phyloP scores from a whole-genome alignment of 495 filamentous ascomycete genomes.

The Achaetomiella virescens region DNA sequence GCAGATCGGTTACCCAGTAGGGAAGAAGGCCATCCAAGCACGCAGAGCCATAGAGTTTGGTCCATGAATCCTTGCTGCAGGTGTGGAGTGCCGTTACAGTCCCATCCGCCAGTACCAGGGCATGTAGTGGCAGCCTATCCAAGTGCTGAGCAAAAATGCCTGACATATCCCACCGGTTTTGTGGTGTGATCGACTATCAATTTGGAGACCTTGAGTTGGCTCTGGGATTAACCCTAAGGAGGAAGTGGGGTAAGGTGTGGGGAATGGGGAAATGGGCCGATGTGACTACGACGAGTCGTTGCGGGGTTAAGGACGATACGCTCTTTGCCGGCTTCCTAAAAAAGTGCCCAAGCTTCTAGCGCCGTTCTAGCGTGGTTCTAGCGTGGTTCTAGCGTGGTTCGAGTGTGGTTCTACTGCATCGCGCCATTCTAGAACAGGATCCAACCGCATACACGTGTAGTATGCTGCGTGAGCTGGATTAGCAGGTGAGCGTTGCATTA shows the following conservation, averaged over 20 bases:
- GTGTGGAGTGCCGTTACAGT: too few relatives aligned
- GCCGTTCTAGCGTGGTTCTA: not conserved
- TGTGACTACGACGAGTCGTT: too few relatives aligned
- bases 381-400: not conserved
- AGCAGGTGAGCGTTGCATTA: too few relatives aligned
- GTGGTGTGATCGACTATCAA: too few relatives aligned
- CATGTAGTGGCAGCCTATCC: not conserved
- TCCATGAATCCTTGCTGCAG: too few relatives aligned
- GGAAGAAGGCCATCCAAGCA: too few relatives aligned
- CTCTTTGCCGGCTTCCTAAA: not conserved
- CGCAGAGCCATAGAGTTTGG: too few relatives aligned
- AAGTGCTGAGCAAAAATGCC: not conserved
- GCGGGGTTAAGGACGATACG: not conserved
- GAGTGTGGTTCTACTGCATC: not conserved
- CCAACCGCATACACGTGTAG: not conserved
- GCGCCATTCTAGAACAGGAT: not conserved
- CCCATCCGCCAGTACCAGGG: too few relatives aligned
- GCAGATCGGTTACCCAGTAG: too few relatives aligned
- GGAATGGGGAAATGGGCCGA: not conserved
- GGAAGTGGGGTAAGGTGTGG: not conserved
- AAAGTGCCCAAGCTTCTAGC: not conserved
- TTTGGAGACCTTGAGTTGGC: too few relatives aligned
- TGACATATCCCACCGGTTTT: too few relatives aligned
- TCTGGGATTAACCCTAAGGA: too few relatives aligned
- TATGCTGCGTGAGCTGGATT: not conserved